Conservation (phyloP, 2,329 filamentous ascomycete species). For the Penicillium freii region DNA sequence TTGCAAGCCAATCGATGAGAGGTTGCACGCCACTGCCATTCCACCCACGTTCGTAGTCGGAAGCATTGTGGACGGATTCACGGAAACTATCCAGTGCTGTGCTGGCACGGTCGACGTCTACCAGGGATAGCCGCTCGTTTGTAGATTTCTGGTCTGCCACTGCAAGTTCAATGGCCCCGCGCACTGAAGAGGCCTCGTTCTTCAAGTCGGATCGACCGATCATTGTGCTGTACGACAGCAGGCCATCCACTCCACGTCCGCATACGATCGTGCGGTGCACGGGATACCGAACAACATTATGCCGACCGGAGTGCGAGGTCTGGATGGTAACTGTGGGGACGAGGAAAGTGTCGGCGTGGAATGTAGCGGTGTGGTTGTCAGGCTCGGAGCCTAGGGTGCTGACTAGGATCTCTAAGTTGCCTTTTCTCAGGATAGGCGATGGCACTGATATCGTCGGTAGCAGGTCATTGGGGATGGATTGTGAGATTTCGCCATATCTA, state of each 20-base stretch:
- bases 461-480: slow-evolving; percentile 49
- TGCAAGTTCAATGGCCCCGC: slow-evolving; percentile 45
- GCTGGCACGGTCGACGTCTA: slow-evolving; percentile 64
- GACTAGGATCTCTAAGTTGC: slow-evolving; percentile 61
- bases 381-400: slow-evolving; percentile 52
- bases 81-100: slow-evolving; percentile 67
- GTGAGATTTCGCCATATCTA: slow-evolving; percentile 55
- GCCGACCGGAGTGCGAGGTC: slow-evolving; percentile 61
- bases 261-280: slow-evolving; percentile 80
- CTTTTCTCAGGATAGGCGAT: slow-evolving; percentile 54
- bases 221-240: slow-evolving; percentile 42
- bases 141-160: slow-evolving; percentile 41
- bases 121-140: slow-evolving; percentile 43
- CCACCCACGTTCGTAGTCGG: slow-evolving; percentile 72
- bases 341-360: slow-evolving; percentile 63
- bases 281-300: slow-evolving; percentile 70
- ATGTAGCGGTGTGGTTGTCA: slow-evolving; percentile 50
- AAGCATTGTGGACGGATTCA: slow-evolving; percentile 65
- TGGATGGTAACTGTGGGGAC: slow-evolving; percentile 72
- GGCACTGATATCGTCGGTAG: slow-evolving; percentile 57
- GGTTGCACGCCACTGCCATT: slow-evolving; percentile 66
- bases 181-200: slow-evolving; percentile 33
- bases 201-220: slow-evolving; percentile 32
- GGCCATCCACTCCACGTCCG: slow-evolving; percentile 68
- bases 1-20: slow-evolving; percentile 63